Evolutionary conservation across 768 basidiomycete genomes (phyloP).

Genomic region (Naganishia kalamii): DNA sequence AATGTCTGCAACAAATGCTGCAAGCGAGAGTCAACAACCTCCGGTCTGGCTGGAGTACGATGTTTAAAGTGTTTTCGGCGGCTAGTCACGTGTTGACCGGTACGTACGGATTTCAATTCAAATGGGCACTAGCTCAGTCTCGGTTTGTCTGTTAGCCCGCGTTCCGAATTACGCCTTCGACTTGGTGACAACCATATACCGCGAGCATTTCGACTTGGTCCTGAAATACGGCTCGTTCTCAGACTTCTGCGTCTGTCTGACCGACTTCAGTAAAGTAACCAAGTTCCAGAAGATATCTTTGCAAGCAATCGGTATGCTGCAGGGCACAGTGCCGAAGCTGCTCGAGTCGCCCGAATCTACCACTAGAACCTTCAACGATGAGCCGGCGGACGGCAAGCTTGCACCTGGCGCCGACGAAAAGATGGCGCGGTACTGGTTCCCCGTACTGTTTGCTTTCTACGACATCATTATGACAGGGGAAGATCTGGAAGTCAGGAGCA

Average conservation of each 20-base stretch:
- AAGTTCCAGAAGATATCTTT: slow-evolving; percentile 98
- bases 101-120: slow-evolving; percentile 40
- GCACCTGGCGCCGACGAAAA: slow-evolving; percentile 11
- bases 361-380: slow-evolving; percentile 25
- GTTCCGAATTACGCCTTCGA: slow-evolving; percentile 92
- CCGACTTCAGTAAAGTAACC: slow-evolving; percentile 98
- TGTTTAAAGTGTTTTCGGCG: slow-evolving; percentile 97
- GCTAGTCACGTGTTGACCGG: slow-evolving; percentile 88
- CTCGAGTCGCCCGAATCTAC: slow-evolving; percentile 67
- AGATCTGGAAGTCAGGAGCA: slow-evolving; percentile 88
- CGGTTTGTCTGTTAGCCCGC: slow-evolving; percentile 57
- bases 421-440: slow-evolving; percentile 76
- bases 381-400: slow-evolving; percentile 14
- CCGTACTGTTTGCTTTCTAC: slow-evolving; percentile 92
- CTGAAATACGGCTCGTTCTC: slow-evolving; percentile 91
- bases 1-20: slow-evolving; percentile 98
- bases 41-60: slow-evolving; percentile 97
- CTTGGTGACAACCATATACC: slow-evolving; percentile 83
- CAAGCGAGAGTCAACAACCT: slow-evolving; percentile 90
- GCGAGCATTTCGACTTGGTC: slow-evolving; percentile 81
- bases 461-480: slow-evolving; percentile 99
- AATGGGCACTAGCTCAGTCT: not conserved
- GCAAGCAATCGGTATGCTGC: slow-evolving; percentile 92
- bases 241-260: slow-evolving; percentile 92
- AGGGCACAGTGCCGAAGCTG: slow-evolving; percentile 88